These are phyloP conservation scores for Ceratobasidium sp. DNA, from an alignment of 1,284 basidiomycete species.

Conservation along the genomic window DNA sequence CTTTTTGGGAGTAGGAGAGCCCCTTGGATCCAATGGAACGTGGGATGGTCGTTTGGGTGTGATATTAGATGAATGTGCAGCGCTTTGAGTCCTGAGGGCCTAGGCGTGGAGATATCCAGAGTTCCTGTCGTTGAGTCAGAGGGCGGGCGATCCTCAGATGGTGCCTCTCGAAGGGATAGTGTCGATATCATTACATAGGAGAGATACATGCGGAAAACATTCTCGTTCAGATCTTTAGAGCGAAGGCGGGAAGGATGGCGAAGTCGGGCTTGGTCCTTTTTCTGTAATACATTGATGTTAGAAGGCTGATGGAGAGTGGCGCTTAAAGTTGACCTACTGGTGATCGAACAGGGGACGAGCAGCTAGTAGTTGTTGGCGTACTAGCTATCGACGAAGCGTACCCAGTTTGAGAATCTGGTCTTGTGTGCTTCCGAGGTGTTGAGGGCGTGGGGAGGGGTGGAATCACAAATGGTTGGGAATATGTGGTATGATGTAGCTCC, in stretches of 20 bases:
- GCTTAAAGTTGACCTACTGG: not conserved
- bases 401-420: slow-evolving; percentile 1
- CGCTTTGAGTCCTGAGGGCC: not conserved
- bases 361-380: slow-evolving; percentile 6
- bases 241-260: slow-evolving; percentile 34
- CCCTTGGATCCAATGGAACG: not conserved
- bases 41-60: slow-evolving; percentile 22
- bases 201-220: slow-evolving; percentile 31
- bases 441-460: slow-evolving; percentile 20
- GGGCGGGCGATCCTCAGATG: not conserved
- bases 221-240: slow-evolving; percentile 34
- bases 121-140: not conserved
- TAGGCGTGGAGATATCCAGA: slow-evolving; percentile 9
- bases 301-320: too few relatives aligned
- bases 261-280: slow-evolving; percentile 10
- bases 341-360: slow-evolving; percentile 13
- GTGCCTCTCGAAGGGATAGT: slow-evolving; percentile 1
- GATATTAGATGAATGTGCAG: not conserved
- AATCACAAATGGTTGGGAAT: slow-evolving; percentile 29
- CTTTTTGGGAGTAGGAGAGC: slow-evolving; percentile 30
- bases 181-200: slow-evolving; percentile 27
- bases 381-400: slow-evolving; percentile 30
- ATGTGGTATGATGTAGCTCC: slow-evolving; percentile 14
- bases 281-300: not conserved
- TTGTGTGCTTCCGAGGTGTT: slow-evolving; percentile 9